Base-by-base conservation (phyloP, 1,139 yeast genomes). In the Tardiomyces depauwii region DNA sequence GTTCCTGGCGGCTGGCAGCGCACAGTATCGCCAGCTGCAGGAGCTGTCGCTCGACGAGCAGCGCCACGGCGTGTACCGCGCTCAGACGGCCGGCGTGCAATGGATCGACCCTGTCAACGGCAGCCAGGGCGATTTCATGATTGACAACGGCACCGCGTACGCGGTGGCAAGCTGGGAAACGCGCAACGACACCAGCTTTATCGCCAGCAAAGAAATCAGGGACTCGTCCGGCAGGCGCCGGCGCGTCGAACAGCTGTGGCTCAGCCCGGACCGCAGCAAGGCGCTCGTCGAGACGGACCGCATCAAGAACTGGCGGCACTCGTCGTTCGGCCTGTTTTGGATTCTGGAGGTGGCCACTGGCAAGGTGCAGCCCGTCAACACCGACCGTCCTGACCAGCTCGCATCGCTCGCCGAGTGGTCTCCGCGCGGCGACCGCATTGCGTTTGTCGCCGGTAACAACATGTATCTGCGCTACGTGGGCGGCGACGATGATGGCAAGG, bases 281-380 rank as follows among this genome's bases (percentile, higher is more conserved):
- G 80, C 79, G 0, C 51, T 81, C 16, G 61, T 80, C 44, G 63
- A 63, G 42, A 73, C 86, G 0, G 73, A 85, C 55, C 58, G 69
- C 12, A 66, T 71, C 30, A 67, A 71, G 44, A 74, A 77, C 55
- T 89, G 85, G 78, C 73, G 98, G 53, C 91, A 88, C 59, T 89
- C 96, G 2, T 67, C 80, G 1, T 68, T 68, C 45, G 82, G 84
- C 0, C 55, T 68, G 33, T 87, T 78, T 62, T 89, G 93, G 87
- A 47, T 83, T 2, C 66, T 70, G 45, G 77, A 80, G 51, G 53
- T 73, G 6, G 58, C 51, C 0, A 58, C 68, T 0, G 64, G 68
- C 10, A 51, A 54, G 1, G 62, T 70, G 23, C 58, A 55, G 7
- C 82, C 86, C 0, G 59, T 82, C 12, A 44, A 55, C 39, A 48